Evolutionary conservation across 106 monocot species (phyloP), one percentile per base, ranked within the genome.

Genomic region (Vanilla planifolia): DNA sequence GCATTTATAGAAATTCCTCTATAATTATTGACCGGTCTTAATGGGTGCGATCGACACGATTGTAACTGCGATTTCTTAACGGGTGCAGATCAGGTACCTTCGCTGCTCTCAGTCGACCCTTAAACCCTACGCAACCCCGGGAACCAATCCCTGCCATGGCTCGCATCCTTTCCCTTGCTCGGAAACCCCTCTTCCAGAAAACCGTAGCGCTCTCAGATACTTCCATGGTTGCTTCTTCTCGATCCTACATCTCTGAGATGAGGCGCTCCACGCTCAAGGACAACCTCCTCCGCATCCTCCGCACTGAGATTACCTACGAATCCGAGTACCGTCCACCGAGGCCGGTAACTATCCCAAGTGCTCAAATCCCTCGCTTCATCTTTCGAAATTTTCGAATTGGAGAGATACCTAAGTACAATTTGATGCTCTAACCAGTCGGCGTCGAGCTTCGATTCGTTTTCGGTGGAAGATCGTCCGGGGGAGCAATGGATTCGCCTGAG

Each of bases 201-300:
- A 59, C 67, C 40, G 47, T 29, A 36, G 21, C 26, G 14, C 47
- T 32, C 8, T 17, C 48, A 0, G 35, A 69, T 26, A 19, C 67
- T 1, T 42, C 55, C n/a, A 5, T 32, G 32, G 11, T 43, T 10
- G 36, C 43, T 40, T 34, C 43, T 4, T 21, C 28, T 27, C 80
- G 77, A 22, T 40, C 67, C 56, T 76, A 74, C 68, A 77, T 89
- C 73, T 51, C 92, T 34, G 70, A 68, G 62, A 84, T 76, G 75
- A 84, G 81, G 23, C 65, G 64, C 21, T 81, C 88, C 26, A 79
- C 81, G 21, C 63, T 93, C 65, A 75, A 64, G 20, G 88, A 93
- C n/a, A 73, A 57, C 67, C 81, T 93, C 67, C 79, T 81, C 68
- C 93, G 85, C 51, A 29, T 75, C 64, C 83, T 92, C 61, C 86